phyloP scores from a whole-genome alignment of 176 grass and related monocot species.

The Paspalum vaginatum region DNA sequence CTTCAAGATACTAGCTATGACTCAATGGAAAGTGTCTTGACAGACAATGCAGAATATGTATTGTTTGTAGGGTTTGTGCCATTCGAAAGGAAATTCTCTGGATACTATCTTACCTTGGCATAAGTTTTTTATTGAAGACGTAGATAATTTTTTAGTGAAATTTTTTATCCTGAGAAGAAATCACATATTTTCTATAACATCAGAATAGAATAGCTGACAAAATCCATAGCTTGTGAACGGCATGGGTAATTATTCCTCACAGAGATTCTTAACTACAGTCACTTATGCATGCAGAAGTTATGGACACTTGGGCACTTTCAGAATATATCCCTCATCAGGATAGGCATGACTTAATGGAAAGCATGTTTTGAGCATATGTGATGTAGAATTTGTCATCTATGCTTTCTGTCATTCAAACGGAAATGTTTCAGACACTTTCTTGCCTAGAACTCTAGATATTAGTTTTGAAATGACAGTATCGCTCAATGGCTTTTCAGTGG shows the following conservation, averaged over 20 bases:
- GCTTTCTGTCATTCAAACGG: not conserved
- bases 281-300: not conserved
- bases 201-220: not conserved
- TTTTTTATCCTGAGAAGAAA: not conserved
- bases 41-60: slow-evolving; percentile 5
- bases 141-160: not conserved
- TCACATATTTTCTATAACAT: not conserved
- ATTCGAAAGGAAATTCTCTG: not conserved
- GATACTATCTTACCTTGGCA: not conserved
- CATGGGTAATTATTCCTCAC: not conserved
- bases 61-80: not conserved
- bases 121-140: not conserved
- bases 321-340: slow-evolving; percentile 42
- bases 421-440: not conserved
- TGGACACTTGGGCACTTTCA: not conserved
- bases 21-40: not conserved
- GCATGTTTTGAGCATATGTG: not conserved
- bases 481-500: not conserved
- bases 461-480: not conserved
- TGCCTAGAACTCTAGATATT: not conserved
- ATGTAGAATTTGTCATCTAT: not conserved
- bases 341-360: not conserved
- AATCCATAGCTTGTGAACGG: not conserved
- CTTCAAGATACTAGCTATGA: not conserved
- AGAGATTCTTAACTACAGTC: not conserved